Conservation (phyloP, 352 stramenopile genomes). For the Phytophthora pseudosyringae region DNA sequence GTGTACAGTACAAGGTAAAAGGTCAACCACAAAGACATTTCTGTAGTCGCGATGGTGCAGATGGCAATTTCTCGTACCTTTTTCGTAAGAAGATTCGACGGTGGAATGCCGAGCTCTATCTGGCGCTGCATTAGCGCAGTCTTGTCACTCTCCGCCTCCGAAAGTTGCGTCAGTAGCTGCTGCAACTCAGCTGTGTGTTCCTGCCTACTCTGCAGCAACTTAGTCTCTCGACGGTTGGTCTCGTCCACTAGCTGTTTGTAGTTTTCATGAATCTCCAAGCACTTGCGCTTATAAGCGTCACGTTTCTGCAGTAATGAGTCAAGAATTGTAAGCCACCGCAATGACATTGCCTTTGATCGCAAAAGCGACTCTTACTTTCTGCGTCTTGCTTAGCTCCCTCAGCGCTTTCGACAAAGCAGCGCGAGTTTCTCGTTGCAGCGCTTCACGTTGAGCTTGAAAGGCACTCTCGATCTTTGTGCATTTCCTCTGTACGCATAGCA, state of each 20-base stretch:
- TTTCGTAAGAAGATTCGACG: constrained; percentile 18
- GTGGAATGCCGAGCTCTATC: constrained; percentile 43
- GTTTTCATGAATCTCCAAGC: constrained; percentile 76
- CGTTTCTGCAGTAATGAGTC: constrained; percentile 51
- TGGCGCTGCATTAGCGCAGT: constrained; percentile 66
- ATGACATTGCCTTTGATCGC: not conserved
- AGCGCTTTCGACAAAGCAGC: constrained; percentile 62
- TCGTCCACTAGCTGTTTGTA: constrained; percentile 66
- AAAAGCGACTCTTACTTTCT: constrained; percentile 53
- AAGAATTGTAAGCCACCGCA: not conserved
- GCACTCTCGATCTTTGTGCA: constrained; percentile 48
- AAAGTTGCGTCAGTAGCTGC: constrained; percentile 69
- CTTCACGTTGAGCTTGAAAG: constrained; percentile 37
- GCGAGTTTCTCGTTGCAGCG: constrained; percentile 65
- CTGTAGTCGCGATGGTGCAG: constrained; percentile 5
- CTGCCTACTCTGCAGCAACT: constrained; percentile 62
- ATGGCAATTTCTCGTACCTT: constrained; percentile 26
- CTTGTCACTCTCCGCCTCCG: constrained; percentile 71
- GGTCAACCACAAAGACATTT: not conserved
- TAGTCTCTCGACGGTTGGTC: constrained; percentile 46
- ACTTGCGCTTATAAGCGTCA: constrained; percentile 85
- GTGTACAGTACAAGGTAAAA: not conserved
- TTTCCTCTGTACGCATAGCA: constrained; percentile 45
- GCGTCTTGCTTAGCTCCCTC: constrained; percentile 61
- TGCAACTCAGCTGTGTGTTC: constrained; percentile 67